These are phyloP conservation scores for Kurtzmaniella quercitrusa DNA, from an alignment of 1,139 yeast genomes.

Conservation along the genomic window DNA sequence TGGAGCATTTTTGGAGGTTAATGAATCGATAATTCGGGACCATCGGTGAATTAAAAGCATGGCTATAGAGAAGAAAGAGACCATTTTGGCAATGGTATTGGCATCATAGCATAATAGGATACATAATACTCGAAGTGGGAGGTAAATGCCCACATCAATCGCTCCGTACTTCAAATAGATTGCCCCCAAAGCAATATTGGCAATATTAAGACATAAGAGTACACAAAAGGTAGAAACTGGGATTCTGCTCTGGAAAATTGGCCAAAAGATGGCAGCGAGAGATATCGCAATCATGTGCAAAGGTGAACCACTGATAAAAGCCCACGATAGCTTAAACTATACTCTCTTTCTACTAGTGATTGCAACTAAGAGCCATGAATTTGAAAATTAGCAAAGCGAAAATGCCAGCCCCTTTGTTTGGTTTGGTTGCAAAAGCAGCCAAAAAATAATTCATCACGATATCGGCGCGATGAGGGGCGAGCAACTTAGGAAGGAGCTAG, in stretches of 20 bases:
- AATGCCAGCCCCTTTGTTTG: background rate
- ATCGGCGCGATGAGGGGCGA: background rate
- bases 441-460: background rate
- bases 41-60: background rate
- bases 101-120: background rate
- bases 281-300: background rate
- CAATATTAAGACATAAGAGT: background rate
- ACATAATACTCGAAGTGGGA: background rate
- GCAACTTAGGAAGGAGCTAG: background rate
- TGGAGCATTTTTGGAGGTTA: background rate
- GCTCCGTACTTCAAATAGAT: conserved; percentile 1
- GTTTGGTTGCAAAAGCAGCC: conserved; percentile 1
- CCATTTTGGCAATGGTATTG: background rate
- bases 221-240: background rate
- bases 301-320: background rate
- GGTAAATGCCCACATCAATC: background rate
- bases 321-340: background rate
- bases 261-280: background rate
- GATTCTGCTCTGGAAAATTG: conserved; percentile 1
- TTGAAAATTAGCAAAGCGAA: background rate
- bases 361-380: no score
- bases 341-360: no score
- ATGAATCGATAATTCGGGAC: background rate
- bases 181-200: background rate
- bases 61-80: background rate